Conservation (phyloP, 805 yeast species). For the Komagataella mondaviorum region DNA sequence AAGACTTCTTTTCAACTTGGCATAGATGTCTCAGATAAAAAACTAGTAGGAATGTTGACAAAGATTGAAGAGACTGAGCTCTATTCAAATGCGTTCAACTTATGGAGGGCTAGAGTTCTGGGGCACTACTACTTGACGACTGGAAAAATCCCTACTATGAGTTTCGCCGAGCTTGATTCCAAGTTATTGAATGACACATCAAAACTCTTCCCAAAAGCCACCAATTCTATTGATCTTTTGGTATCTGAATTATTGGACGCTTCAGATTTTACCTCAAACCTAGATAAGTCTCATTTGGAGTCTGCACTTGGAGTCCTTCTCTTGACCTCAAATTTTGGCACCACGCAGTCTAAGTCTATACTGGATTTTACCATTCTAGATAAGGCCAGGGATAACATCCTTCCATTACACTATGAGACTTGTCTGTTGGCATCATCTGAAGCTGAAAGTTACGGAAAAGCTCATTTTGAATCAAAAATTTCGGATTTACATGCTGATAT, state of each 20-base stretch:
- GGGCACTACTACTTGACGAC: constrained; percentile 14
- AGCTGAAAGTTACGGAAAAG: not conserved
- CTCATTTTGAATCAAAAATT: not conserved
- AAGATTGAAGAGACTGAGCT: not conserved
- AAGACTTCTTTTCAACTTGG: not conserved
- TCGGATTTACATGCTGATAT: not conserved
- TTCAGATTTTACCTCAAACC: not conserved
- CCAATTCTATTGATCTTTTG: not conserved
- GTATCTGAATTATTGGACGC: not conserved
- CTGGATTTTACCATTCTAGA: not conserved
- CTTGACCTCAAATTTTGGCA: not conserved
- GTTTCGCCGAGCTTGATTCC: not conserved
- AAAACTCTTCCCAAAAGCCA: not conserved
- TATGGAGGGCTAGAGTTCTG: constrained; percentile 19
- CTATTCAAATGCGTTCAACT: constrained; percentile 4
- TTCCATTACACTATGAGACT: not conserved
- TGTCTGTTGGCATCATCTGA: not conserved
- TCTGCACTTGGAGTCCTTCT: not conserved
- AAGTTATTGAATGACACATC: not conserved
- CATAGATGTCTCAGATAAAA: not conserved
- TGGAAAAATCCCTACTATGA: constrained; percentile 9
- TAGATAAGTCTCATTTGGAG: not conserved
- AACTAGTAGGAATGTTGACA: not conserved
- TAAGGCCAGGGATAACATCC: not conserved
- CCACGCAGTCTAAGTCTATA: not conserved